Evolutionary conservation across 140 eudicot species (phyloP), one percentile per base, ranked within the genome.

Genomic region (Oenanthe javanica): DNA sequence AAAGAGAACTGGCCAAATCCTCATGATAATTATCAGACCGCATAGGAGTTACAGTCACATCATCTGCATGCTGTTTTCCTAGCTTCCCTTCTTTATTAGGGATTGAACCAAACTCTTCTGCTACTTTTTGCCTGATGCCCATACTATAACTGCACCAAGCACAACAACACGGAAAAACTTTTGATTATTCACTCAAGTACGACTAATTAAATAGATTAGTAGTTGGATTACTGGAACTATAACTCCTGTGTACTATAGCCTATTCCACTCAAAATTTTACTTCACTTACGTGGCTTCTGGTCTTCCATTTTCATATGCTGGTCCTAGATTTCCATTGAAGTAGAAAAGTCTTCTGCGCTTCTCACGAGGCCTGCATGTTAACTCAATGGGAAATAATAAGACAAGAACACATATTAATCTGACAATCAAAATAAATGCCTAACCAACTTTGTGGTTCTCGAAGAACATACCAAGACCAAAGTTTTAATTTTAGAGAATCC

Each of bases 311-410:
- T 89, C 93, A 88, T 95, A 95, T 64, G 96, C 93, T 54, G 97
- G 96, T 75, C 99, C 99, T 77, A 95, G 80, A 84, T 95, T 95
- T 80, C 99, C 99, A 77, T 95, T 95, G 83, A 95, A 95, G 89
- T 95, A 95, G 85, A 92, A 95, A 47, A 92, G 79, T 40, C 87
- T 90, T 79, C 84, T 90, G 64, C 99, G 85, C 83, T 89, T 81
- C 82, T 90, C 90, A 50, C 84, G 97, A 75, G 97, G 91, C 89
- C 99, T 95, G 84, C 81, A 77, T 38, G 76, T 6, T 49, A 16
- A 18, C 55, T 31, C 64, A 64, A 18, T 18, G 25, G n/a, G n/a
- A 72, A 31, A 40, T 43, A 25, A 40, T 11, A 36, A 79, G 15
- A 7, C 18, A 6, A 25, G n/a, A 27, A 64, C 48, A 63, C 9